Evolutionary conservation across 768 basidiomycete genomes (phyloP).

Genomic region (Exidia glandulosa): DNA sequence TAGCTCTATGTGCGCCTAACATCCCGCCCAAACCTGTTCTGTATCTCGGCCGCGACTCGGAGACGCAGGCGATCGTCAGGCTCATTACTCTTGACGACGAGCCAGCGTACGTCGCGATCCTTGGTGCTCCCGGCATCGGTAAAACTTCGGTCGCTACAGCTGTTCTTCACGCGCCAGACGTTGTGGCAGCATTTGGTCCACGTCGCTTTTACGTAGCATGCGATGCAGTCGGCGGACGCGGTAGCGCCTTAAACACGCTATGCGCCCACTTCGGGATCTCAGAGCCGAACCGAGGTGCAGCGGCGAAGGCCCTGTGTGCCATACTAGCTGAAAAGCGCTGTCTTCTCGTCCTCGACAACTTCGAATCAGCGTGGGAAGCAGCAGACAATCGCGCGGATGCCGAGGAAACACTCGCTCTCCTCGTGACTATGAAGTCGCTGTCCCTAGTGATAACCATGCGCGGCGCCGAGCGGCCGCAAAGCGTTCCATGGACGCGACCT

Average conservation of each 20-base stretch:
- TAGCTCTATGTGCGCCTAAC: too few species aligned
- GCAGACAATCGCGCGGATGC: not conserved
- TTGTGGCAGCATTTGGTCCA: constrained; percentile 15
- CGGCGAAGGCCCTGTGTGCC: not conserved
- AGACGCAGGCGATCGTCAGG: not conserved
- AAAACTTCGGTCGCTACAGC: constrained; percentile 28
- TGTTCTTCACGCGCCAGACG: constrained; percentile 16
- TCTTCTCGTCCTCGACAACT: not conserved
- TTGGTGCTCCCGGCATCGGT: constrained; percentile 27
- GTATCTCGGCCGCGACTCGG: not conserved
- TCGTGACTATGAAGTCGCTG: not conserved
- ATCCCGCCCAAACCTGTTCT: not conserved
- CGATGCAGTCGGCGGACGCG: constrained; percentile 2
- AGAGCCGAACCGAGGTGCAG: too few species aligned
- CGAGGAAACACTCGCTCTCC: not conserved
- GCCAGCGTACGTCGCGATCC: constrained; percentile 5
- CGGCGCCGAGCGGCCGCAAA: not conserved
- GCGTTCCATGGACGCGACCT: not conserved
- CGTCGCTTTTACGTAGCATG: constrained; percentile 25
- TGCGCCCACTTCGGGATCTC: not conserved
- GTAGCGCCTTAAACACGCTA: not conserved
- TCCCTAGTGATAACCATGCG: not conserved
- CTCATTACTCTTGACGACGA: not conserved
- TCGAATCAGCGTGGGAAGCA: not conserved
- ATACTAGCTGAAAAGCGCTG: constrained; percentile 7